phyloP scores from a whole-genome alignment of 2,329 filamentous ascomycete genomes.

The Didymella arachidicola region DNA sequence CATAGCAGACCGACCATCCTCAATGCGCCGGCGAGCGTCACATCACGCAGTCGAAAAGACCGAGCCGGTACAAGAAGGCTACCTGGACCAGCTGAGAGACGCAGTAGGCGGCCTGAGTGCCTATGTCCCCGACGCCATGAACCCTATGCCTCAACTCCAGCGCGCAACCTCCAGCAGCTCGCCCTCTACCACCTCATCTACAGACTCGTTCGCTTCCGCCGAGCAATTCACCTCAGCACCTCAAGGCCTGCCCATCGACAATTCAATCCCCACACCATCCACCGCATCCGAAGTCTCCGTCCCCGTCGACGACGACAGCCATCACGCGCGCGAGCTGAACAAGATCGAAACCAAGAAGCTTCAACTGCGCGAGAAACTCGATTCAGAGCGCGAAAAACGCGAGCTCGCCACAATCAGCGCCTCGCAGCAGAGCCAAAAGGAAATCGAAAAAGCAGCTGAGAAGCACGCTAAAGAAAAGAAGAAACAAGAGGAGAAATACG shows the following conservation, averaged over 20 bases:
- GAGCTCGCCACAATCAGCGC: slow-evolving; percentile 39
- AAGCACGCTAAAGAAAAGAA: slow-evolving; percentile 66
- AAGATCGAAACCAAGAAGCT: slow-evolving; percentile 67
- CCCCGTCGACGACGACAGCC: slow-evolving; percentile 24
- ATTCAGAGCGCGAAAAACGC: slow-evolving; percentile 63
- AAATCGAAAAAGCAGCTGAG: slow-evolving; percentile 67
- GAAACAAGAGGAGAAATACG: slow-evolving; percentile 54
- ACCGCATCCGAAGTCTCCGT: slow-evolving; percentile 37
- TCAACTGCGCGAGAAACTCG: slow-evolving; percentile 68
- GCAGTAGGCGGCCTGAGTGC: slow-evolving; percentile 21
- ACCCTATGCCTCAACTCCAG: slow-evolving; percentile 30
- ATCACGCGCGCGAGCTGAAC: slow-evolving; percentile 62
- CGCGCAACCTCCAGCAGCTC: slow-evolving; percentile 40
- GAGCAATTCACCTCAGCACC: slow-evolving; percentile 52
- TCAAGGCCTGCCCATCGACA: slow-evolving; percentile 38
- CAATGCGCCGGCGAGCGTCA: slow-evolving; percentile 32
- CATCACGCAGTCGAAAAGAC: slow-evolving; percentile 23
- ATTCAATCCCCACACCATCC: slow-evolving; percentile 38
- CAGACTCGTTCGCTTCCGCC: slow-evolving; percentile 54
- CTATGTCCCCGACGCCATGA: slow-evolving; percentile 34
- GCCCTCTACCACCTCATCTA: slow-evolving; percentile 34
- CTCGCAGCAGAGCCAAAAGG: slow-evolving; percentile 54
- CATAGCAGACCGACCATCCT: slow-evolving; percentile 44
- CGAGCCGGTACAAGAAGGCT: slow-evolving; percentile 19
- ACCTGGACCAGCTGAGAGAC: slow-evolving; percentile 25